Percentiles rank a stretch among this genome's conserved stretches.
phyloP scores from a whole-genome alignment of 2,329 filamentous ascomycete species.

The Chaetomium sp. region DNA sequence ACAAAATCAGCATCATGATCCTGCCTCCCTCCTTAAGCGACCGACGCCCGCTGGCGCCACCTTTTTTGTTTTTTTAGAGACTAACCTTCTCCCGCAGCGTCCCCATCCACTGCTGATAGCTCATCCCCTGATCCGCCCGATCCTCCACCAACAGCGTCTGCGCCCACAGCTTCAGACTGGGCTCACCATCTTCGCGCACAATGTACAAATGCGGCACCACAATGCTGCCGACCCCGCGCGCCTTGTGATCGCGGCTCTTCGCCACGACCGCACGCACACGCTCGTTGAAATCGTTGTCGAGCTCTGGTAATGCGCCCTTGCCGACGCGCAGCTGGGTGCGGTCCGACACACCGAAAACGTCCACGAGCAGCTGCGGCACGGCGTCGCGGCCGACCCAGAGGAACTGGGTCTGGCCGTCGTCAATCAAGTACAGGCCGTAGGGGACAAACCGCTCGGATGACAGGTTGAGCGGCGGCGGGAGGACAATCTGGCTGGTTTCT shows the following conservation, averaged over 20 bases:
- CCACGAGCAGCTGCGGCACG: constrained; percentile 77
- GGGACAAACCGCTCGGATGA: constrained; percentile 81
- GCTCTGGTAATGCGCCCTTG: constrained; percentile 76
- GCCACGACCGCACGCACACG: constrained; percentile 81
- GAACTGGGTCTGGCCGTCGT: constrained; percentile 97
- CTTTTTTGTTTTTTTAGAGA: constrained; percentile 1
- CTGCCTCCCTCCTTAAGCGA: background rate
- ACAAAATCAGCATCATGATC: constrained; percentile 10
- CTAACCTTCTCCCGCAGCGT: constrained; percentile 86
- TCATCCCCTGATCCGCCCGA: constrained; percentile 86
- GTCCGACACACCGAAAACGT: constrained; percentile 87
- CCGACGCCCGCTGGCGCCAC: too few relatives aligned
- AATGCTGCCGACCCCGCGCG: constrained; percentile 86
- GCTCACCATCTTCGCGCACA: constrained; percentile 91
- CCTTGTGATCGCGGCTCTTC: constrained; percentile 83
- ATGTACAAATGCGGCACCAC: constrained; percentile 89
- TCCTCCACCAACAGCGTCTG: constrained; percentile 95
- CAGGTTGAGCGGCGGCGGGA: constrained; percentile 79
- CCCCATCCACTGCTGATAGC: constrained; percentile 89
- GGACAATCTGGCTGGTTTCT: constrained; percentile 78
- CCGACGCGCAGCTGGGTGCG: constrained; percentile 81
- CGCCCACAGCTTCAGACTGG: constrained; percentile 90
- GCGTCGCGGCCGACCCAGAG: constrained; percentile 92
- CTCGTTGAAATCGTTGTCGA: constrained; percentile 97
- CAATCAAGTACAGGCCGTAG: constrained; percentile 91